Conservation (phyloP, 768 basidiomycete genomes). For the Gloeopeniophorella convolvens region DNA sequence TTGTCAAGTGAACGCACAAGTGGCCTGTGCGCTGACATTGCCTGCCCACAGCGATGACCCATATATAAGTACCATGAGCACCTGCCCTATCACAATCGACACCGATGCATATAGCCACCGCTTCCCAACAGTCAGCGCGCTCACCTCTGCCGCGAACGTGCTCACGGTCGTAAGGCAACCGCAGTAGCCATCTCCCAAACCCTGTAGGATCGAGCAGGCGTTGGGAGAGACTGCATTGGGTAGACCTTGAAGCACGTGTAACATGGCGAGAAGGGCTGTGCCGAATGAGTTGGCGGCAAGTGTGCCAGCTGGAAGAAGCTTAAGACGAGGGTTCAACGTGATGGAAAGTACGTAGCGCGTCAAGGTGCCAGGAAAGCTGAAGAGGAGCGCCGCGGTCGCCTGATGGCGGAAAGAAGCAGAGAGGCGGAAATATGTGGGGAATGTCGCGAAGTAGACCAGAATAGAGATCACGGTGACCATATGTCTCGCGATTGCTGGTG, state of each 20-base stretch:
- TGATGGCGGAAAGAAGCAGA: constrained; percentile 62
- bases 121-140: constrained; percentile 47
- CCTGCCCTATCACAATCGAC: constrained; percentile 45
- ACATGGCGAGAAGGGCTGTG: constrained; percentile 73
- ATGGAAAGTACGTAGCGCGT: constrained; percentile 75
- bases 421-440: constrained; percentile 74
- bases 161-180: constrained; percentile 93
- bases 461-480: constrained; percentile 48
- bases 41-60: constrained; percentile 59
- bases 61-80: constrained; percentile 62
- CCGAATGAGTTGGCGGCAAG: constrained; percentile 69
- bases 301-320: constrained; percentile 71
- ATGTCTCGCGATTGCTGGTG: constrained; percentile 41
- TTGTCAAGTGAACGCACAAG: constrained; percentile 41
- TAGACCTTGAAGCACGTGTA: constrained; percentile 63
- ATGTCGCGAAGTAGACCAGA: constrained; percentile 65
- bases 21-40: constrained; percentile 37
- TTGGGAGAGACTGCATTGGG: constrained; percentile 37
- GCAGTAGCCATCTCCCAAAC: constrained; percentile 87
- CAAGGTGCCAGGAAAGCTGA: constrained; percentile 84
- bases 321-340: constrained; percentile 57
- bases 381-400: constrained; percentile 82
- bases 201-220: constrained; percentile 71
- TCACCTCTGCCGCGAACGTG: constrained; percentile 82
- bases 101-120: constrained; percentile 54